Conservation (phyloP, 495 filamentous ascomycete species). For the Xylaria nigripes region DNA sequence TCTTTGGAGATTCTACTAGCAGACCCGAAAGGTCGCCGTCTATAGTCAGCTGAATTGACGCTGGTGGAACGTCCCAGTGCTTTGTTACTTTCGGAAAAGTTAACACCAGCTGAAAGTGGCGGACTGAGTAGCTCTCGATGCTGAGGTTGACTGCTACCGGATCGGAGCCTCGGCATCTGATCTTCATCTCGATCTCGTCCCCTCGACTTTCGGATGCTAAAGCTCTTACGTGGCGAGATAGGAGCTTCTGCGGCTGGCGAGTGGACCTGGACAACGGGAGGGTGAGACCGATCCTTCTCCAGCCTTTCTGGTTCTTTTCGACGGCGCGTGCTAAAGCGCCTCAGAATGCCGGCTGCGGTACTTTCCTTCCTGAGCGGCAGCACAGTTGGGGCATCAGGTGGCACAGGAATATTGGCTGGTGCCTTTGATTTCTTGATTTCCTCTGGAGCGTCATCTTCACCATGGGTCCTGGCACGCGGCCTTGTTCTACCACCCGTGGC, state of each 20-base stretch:
- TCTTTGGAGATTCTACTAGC: slow-evolving; percentile 43
- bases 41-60: slow-evolving; percentile 76
- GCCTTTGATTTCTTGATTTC: slow-evolving; percentile 61
- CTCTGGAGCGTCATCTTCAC: slow-evolving; percentile 83
- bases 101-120: slow-evolving; percentile 49
- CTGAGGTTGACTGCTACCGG: slow-evolving; percentile 58
- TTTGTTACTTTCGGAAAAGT: slow-evolving; percentile 50
- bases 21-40: slow-evolving; percentile 52
- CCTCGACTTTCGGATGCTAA: slow-evolving; percentile 66
- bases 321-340: slow-evolving; percentile 82
- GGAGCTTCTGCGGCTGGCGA: slow-evolving; percentile 59
- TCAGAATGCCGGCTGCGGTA: slow-evolving; percentile 74
- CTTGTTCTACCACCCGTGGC: slow-evolving; percentile 69
- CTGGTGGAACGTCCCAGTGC: slow-evolving; percentile 73
- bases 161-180: slow-evolving; percentile 45
- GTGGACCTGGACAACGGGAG: slow-evolving; percentile 64
- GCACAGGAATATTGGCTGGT: slow-evolving; percentile 34
- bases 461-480: slow-evolving; percentile 84
- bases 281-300: slow-evolving; percentile 51
- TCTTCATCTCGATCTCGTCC: slow-evolving; percentile 42
- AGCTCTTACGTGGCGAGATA: slow-evolving; percentile 62
- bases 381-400: slow-evolving; percentile 51
- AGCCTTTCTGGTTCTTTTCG: slow-evolving; percentile 52
- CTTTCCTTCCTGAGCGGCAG: slow-evolving; percentile 74
- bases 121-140: slow-evolving; percentile 68